Percentiles rank a stretch among this genome's conserved stretches.
Evolutionary conservation across 352 stramenopile species (phyloP).

Genomic region (Phytophthora lateralis): DNA sequence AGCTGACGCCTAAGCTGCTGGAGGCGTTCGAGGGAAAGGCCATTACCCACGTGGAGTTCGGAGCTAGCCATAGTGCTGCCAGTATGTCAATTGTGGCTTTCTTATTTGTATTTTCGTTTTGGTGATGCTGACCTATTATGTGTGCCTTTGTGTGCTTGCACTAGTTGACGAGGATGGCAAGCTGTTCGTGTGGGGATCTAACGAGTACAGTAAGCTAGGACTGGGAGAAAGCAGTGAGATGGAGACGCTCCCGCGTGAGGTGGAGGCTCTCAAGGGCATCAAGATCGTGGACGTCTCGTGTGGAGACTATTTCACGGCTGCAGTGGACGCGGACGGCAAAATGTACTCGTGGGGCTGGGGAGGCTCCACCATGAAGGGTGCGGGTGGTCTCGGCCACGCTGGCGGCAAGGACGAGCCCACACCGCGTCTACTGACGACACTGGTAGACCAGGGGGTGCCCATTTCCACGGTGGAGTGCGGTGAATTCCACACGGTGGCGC

Average conservation of each 20-base stretch:
- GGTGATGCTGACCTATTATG: conserved; percentile 6
- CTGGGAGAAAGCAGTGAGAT: conserved; percentile 57
- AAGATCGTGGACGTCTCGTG: conserved; percentile 86
- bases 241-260: conserved; percentile 57
- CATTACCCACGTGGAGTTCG: conserved; percentile 76
- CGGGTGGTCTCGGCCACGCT: conserved; percentile 73
- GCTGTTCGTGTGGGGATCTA: conserved; percentile 87
- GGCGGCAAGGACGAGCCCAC: conserved; percentile 76
- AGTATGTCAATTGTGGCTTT: conserved; percentile 48
- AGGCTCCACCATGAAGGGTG: conserved; percentile 83
- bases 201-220: conserved; percentile 90
- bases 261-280: conserved; percentile 72
- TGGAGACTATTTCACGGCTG: conserved; percentile 87
- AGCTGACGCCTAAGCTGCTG: conserved; percentile 75
- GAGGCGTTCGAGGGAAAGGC: conserved; percentile 70
- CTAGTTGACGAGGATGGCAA: conserved; percentile 72
- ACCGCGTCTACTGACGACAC: conserved; percentile 64
- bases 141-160: conserved; percentile 11
- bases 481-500: conserved; percentile 90
- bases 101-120: conserved; percentile 6
- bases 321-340: conserved; percentile 84
- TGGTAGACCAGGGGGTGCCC: conserved; percentile 85
- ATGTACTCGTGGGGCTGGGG: conserved; percentile 93
- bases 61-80: conserved; percentile 77
- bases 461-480: conserved; percentile 77